Percentiles rank a stretch among this genome's conserved stretches.
phyloP scores from a whole-genome alignment of 768 basidiomycete genomes.

The Rhodosporidiobolus odoratus region DNA sequence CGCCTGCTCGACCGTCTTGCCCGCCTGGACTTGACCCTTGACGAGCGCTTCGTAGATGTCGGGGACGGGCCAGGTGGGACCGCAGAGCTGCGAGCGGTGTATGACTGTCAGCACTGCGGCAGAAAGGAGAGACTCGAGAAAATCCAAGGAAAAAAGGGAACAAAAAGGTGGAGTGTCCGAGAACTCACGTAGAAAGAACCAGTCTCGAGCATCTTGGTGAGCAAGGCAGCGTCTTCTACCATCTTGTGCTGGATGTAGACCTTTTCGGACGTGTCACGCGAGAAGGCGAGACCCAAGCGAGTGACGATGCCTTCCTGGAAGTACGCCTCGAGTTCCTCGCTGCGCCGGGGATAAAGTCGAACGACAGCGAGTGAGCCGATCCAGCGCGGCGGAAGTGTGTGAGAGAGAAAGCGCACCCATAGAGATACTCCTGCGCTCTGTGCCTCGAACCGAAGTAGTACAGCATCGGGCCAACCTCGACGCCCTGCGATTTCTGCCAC shows the following conservation, averaged over 20 bases:
- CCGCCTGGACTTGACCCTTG: conserved; percentile 67
- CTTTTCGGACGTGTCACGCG: conserved; percentile 84
- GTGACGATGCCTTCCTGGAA: conserved; percentile 77
- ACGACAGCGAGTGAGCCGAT: neutral
- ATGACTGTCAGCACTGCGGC: too few species aligned
- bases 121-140: neutral
- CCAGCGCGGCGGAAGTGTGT: too few species aligned
- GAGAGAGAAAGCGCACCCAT: conserved; percentile 53
- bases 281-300: conserved; percentile 90
- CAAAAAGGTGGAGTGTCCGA: conserved; percentile 82
- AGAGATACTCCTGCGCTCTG: conserved; percentile 90
- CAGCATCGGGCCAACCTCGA: conserved; percentile 81
- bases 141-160: conserved; percentile 41
- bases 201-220: conserved; percentile 66
- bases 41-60: conserved; percentile 93
- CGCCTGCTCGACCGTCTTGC: conserved; percentile 60
- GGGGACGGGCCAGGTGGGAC: conserved; percentile 77
- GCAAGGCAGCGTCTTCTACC: conserved; percentile 73
- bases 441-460: conserved; percentile 99
- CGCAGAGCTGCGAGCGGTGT: neutral
- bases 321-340: conserved; percentile 76
- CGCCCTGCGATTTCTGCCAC: conserved; percentile 66
- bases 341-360: neutral
- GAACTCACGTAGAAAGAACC: conserved; percentile 96
- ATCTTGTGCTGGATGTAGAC: conserved; percentile 99